Evolutionary conservation across 306 rosid species (phyloP).

Genomic region (Cicer cuneatum): DNA sequence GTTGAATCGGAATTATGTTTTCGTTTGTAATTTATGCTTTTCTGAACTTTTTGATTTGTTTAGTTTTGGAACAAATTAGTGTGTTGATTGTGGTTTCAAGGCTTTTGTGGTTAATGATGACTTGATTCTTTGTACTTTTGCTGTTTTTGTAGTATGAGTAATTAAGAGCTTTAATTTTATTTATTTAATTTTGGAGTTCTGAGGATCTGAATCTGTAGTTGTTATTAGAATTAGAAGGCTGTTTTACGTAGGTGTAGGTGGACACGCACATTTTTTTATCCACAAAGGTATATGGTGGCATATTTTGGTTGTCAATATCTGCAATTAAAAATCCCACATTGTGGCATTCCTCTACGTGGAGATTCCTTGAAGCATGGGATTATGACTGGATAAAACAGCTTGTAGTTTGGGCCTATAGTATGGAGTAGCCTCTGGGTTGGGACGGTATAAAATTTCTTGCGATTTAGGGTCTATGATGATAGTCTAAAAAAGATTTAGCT

Average conservation of each 20-base stretch:
- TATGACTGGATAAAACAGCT: not conserved
- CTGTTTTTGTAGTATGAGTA: not conserved
- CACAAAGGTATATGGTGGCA: not conserved
- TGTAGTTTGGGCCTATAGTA: not conserved
- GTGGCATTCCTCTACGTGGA: too few relatives aligned
- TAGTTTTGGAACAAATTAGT: not conserved
- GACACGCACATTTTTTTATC: not conserved
- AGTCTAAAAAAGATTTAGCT: not conserved
- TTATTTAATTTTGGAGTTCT: not conserved
- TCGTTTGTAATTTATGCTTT: slow-evolving; percentile 7
- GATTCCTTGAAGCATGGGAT: too few relatives aligned
- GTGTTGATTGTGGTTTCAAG: not conserved
- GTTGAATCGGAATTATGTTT: not conserved
- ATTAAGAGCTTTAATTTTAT: not conserved
- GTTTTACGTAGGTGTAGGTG: not conserved
- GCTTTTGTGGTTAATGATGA: not conserved
- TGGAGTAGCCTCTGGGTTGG: not conserved
- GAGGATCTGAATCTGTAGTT: not conserved
- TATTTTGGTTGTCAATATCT: not conserved
- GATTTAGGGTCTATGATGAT: not conserved
- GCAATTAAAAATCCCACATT: not conserved
- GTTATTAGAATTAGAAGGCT: not conserved
- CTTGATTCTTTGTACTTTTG: not conserved
- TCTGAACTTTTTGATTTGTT: not conserved
- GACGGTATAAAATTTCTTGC: not conserved